phyloP scores from a whole-genome alignment of 1,139 yeast genomes.

The Candida tropicalis region DNA sequence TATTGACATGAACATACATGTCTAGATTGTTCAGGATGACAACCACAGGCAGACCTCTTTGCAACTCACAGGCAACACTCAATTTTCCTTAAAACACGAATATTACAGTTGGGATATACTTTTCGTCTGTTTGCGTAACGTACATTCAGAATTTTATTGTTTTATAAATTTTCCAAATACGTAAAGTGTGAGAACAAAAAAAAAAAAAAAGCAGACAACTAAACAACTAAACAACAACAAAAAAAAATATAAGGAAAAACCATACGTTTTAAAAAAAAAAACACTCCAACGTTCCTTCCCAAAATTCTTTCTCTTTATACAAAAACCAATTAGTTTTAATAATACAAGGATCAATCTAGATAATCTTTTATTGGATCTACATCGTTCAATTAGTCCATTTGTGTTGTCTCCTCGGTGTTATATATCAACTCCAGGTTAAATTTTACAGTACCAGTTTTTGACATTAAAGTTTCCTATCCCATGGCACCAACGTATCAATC shows the following conservation, averaged over 20 bases:
- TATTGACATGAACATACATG: too few relatives aligned
- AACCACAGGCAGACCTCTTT: too few relatives aligned
- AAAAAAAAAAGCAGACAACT: neutral
- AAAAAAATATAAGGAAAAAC: neutral
- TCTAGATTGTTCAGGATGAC: too few relatives aligned
- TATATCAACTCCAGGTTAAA: too few relatives aligned
- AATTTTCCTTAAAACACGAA: too few relatives aligned
- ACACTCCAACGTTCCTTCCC: neutral
- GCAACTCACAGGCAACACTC: too few relatives aligned
- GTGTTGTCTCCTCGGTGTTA: too few relatives aligned
- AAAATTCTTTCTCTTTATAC: too few relatives aligned
- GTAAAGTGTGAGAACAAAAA: neutral
- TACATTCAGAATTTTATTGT: neutral
- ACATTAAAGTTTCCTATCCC: neutral
- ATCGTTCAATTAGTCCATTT: neutral
- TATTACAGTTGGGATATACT: too few relatives aligned
- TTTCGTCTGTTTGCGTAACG: neutral
- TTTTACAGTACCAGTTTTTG: too few relatives aligned
- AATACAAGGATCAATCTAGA: too few relatives aligned
- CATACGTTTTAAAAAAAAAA: neutral
- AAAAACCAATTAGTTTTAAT: too few relatives aligned
- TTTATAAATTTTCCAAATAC: neutral
- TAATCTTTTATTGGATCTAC: neutral
- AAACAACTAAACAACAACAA: neutral
- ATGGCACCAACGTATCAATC: conserved; percentile 18